phyloP scores from a whole-genome alignment of 2,329 filamentous ascomycete species.

The Colletotrichum melonis region DNA sequence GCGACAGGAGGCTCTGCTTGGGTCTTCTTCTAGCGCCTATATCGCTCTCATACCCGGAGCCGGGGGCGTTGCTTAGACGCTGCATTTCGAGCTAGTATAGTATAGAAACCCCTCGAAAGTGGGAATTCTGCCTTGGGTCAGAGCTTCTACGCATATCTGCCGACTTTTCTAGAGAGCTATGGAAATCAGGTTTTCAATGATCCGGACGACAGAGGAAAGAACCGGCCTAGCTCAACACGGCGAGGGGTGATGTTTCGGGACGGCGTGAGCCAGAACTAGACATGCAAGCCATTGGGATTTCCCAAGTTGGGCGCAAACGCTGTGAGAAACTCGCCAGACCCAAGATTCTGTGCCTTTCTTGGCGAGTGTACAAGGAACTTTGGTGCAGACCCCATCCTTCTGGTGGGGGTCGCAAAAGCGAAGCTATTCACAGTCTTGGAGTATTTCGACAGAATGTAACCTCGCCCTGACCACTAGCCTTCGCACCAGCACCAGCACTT shows the following conservation, averaged over 20 bases:
- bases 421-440: slow-evolving; percentile 32
- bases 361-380: not conserved
- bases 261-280: not conserved
- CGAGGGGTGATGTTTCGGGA: slow-evolving; percentile 15
- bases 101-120: slow-evolving; percentile 1
- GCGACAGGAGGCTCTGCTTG: slow-evolving; percentile 26
- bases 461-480: not conserved
- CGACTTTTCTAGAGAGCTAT: not conserved
- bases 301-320: not conserved
- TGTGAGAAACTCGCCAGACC: not conserved
- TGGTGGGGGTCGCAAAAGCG: not conserved
- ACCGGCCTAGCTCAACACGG: slow-evolving; percentile 1
- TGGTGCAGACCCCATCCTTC: not conserved
- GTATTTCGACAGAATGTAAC: slow-evolving; percentile 16
- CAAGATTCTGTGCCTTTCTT: not conserved
- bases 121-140: not conserved
- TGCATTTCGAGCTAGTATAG: not conserved
- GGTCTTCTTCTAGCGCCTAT: slow-evolving; percentile 1
- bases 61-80: not conserved
- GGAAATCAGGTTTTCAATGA: slow-evolving; percentile 24
- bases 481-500: not conserved
- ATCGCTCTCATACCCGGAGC: not conserved
- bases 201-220: not conserved
- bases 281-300: not conserved
- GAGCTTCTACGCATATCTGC: not conserved